Conservation (phyloP, 164 flowering plant genomes). For the Magnolia kwangsiensis region DNA sequence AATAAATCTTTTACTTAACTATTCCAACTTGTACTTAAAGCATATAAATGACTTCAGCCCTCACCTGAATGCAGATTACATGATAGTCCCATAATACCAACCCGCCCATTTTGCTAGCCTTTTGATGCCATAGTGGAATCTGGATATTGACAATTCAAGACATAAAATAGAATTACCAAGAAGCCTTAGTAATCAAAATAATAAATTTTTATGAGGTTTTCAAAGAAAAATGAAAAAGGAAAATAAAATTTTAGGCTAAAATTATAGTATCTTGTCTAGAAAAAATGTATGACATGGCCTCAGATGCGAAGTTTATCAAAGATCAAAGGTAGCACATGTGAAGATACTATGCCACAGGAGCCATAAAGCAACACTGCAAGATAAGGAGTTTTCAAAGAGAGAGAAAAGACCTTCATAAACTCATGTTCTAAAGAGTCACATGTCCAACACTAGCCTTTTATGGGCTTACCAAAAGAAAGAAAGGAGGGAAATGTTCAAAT, state of each 20-base stretch:
- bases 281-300: neutral
- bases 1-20: neutral
- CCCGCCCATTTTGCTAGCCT: conserved; percentile 86
- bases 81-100: conserved; percentile 91
- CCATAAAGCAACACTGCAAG: neutral
- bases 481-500: too few species aligned
- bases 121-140: conserved; percentile 92
- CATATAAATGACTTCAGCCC: neutral
- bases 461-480: too few species aligned
- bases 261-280: neutral
- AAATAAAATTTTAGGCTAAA: neutral
- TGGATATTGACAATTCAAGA: conserved; percentile 13
- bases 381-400: too few species aligned
- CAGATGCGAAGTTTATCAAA: neutral
- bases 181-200: neutral
- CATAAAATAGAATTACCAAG: conserved; percentile 1
- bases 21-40: neutral
- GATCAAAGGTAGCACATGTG: neutral
- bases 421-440: too few species aligned
- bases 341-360: neutral
- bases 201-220: neutral
- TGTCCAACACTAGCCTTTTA: too few species aligned
- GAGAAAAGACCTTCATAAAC: too few species aligned
- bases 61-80: conserved; percentile 88
- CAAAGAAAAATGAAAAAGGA: neutral